Evolutionary conservation across 2,329 filamentous ascomycete species (phyloP).

Genomic region (Colletotrichum cereale): DNA sequence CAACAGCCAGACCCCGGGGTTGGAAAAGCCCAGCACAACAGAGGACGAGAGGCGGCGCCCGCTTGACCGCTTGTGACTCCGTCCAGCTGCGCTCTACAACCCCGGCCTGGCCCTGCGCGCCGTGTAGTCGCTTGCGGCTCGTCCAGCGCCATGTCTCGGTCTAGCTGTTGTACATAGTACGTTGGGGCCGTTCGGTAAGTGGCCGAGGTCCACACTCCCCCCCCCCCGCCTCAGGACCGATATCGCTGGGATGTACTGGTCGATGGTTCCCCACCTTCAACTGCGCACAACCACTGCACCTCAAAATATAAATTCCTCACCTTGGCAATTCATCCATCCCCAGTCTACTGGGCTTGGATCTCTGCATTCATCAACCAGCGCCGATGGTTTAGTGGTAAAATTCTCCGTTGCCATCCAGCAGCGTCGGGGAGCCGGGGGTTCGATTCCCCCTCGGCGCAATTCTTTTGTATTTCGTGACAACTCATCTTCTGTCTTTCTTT

Average conservation of each 20-base stretch:
- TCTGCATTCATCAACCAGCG: background rate
- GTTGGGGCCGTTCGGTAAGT: background rate
- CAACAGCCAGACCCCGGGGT: background rate
- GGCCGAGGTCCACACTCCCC: background rate
- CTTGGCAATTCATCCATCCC: too few relatives aligned
- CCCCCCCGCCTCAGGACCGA: background rate
- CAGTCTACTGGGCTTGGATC: too few relatives aligned
- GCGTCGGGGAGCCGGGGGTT: constrained; percentile 25
- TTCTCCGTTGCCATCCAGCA: constrained; percentile 22
- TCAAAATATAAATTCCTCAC: too few relatives aligned
- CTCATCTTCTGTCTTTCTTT: background rate
- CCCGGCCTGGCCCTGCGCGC: background rate
- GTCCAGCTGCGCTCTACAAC: background rate
- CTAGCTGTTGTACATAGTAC: background rate
- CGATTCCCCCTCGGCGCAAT: constrained; percentile 20
- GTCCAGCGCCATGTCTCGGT: background rate
- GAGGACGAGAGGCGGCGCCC: background rate
- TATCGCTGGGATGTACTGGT: background rate
- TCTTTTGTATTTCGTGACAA: background rate
- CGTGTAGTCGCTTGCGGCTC: background rate
- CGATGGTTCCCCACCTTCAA: too few relatives aligned
- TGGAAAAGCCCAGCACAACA: background rate
- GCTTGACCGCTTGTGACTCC: background rate
- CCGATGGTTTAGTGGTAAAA: constrained; percentile 26
- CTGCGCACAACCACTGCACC: too few relatives aligned